Evolutionary conservation across 2,329 filamentous ascomycete genomes (phyloP), one percentile per base, ranked within the genome.

Genomic region (Nothophaeocryptopus gaeumannii): DNA sequence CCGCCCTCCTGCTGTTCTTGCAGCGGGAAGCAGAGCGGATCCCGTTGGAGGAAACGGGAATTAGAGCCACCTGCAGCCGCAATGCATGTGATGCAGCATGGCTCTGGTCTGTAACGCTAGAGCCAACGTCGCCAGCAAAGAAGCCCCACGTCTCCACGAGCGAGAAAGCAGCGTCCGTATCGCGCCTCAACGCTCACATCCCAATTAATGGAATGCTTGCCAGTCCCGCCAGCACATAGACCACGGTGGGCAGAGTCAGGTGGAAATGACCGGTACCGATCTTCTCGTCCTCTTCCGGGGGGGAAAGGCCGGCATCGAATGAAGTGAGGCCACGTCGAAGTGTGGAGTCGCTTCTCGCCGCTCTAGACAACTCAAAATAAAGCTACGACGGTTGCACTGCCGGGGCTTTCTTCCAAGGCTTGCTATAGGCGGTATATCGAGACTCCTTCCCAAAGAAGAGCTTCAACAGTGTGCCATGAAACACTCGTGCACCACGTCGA

Each of bases 71-170:
- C 51, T 52, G 51, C 48, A 51, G 39, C 47, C 40, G 47, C 51
- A 37, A 53, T 58, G 57, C 55, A 56, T 54, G 56, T 54, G 49
- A 50, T 49, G 33, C 55, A 46, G 51, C 50, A 51, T 54, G 40
- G 45, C 44, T 39, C 43, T 37, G 29, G 31, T 30, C 14, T 33
- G 39, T 41, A 52, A 20, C 31, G 45, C 50, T 48, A 36, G 26
- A 39, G 50, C 39, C 43, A 38, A 38, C 37, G 32, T 33, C 38
- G 45, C 50, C 40, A 49, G 47, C 46, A 53, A 50, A 38, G 37
- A 26, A 20, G 42, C 47, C 45, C 33, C 38, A 45, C 42, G 45
- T 39, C 29, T 33, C 26, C 33, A 47, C 16, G 37, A 37, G 11
- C 26, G 15, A 29, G 13, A 16, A 26, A 26, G 7, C 20, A 26